These are phyloP conservation scores for Cystobasidiopsis lactophilus DNA, from an alignment of 768 basidiomycete genomes.

Conservation along the genomic window DNA sequence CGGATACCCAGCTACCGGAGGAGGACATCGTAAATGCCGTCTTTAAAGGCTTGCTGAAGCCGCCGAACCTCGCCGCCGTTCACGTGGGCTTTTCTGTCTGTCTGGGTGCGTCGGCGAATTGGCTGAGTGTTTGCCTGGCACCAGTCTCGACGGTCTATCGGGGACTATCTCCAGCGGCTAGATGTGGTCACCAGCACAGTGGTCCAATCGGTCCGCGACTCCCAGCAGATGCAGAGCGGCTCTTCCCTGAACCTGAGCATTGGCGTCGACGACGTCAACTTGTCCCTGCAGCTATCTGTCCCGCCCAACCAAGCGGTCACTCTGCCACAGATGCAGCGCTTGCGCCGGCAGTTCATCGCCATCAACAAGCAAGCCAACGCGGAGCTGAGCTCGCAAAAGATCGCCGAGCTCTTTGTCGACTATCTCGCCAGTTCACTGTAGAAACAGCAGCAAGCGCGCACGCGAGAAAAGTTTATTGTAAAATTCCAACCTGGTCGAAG, in stretches of 20 bases:
- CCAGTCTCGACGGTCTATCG: slow-evolving; percentile 59
- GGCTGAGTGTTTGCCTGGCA: background rate
- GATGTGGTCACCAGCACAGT: slow-evolving; percentile 51
- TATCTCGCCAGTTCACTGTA: slow-evolving; percentile 23
- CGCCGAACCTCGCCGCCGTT: slow-evolving; percentile 65
- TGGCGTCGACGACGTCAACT: slow-evolving; percentile 28
- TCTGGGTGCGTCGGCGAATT: too few species aligned
- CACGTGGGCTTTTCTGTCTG: slow-evolving; percentile 30
- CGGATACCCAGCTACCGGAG: slow-evolving; percentile 28
- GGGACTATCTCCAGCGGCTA: slow-evolving; percentile 67
- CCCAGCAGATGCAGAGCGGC: slow-evolving; percentile 33
- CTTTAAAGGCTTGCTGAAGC: slow-evolving; percentile 55
- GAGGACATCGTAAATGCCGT: slow-evolving; percentile 60
- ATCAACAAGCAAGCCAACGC: slow-evolving; percentile 57
- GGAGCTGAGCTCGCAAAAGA: slow-evolving; percentile 20
- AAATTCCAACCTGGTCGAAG: too few species aligned
- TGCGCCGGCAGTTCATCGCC: slow-evolving; percentile 75
- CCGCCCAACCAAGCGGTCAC: slow-evolving; percentile 46
- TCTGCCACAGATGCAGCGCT: slow-evolving; percentile 67
- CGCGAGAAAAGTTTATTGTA: too few species aligned
- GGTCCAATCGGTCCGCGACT: slow-evolving; percentile 47
- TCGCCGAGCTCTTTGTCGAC: slow-evolving; percentile 25
- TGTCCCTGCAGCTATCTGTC: slow-evolving; percentile 26
- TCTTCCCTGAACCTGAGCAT: slow-evolving; percentile 35
- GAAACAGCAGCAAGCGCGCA: too few species aligned